Evolutionary conservation across 805 yeast genomes (phyloP).

Genomic region (Wickerhamiella siamensis): DNA sequence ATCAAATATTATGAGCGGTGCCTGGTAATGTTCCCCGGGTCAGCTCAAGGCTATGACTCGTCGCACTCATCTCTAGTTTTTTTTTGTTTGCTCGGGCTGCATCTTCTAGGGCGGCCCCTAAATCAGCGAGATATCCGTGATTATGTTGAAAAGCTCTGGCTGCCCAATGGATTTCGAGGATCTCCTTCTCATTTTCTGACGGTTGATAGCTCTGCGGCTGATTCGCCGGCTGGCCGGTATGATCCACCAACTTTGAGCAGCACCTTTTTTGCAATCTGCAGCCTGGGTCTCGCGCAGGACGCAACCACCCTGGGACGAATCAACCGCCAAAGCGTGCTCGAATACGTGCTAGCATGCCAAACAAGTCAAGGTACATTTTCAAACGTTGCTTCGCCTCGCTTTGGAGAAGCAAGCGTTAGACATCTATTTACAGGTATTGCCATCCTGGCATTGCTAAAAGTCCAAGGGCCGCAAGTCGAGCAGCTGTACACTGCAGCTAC

Average conservation of each 20-base stretch:
- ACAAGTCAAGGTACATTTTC: conserved; percentile 24
- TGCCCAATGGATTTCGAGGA: conserved; percentile 39
- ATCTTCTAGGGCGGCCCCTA: conserved; percentile 5
- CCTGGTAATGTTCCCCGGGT: conserved; percentile 12
- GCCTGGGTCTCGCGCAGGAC: conserved; percentile 32
- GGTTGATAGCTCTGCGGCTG: too few relatives aligned
- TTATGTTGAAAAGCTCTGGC: conserved; percentile 15
- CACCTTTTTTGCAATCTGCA: conserved; percentile 60
- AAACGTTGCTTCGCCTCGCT: background rate
- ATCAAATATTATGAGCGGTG: conserved; percentile 11
- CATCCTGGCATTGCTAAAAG: conserved; percentile 25
- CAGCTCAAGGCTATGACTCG: conserved; percentile 12
- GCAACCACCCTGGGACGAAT: conserved; percentile 27
- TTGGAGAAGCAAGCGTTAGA: conserved; percentile 57
- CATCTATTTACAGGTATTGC: conserved; percentile 60
- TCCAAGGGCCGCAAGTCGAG: background rate
- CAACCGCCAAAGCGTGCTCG: conserved; percentile 19
- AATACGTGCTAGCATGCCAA: conserved; percentile 26
- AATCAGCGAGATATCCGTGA: background rate
- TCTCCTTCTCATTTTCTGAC: conserved; percentile 31
- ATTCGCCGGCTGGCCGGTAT: conserved; percentile 26
- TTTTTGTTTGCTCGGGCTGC: conserved; percentile 13
- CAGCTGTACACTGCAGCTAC: conserved; percentile 32
- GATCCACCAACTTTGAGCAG: conserved; percentile 58
- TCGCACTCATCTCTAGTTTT: conserved; percentile 14